Evolutionary conservation across 495 filamentous ascomycete genomes (phyloP).

Genomic region (Wilcoxina mikolae): DNA sequence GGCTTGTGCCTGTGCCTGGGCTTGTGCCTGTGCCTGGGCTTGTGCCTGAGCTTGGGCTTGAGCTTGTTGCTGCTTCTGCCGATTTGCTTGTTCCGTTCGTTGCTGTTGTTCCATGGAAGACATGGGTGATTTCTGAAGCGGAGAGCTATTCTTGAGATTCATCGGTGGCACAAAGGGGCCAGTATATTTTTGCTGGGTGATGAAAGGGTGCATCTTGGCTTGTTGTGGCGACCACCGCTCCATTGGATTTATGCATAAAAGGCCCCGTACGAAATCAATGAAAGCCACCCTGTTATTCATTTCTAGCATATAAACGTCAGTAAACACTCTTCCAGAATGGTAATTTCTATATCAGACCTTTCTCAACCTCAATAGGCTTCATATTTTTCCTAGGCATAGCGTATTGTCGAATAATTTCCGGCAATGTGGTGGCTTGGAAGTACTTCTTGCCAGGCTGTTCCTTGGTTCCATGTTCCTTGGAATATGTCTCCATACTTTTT

Average conservation of each 20-base stretch:
- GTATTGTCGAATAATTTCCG: constrained; percentile 94
- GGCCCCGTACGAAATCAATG: constrained; percentile 94
- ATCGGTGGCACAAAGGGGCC: constrained; percentile 94
- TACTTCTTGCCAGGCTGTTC: constrained; percentile 99
- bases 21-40: constrained; percentile 38
- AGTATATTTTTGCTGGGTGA: constrained; percentile 94
- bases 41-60: constrained; percentile 45
- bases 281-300: constrained; percentile 97
- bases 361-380: constrained; percentile 91
- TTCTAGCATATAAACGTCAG: constrained; percentile 42
- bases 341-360: constrained; percentile 49
- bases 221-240: constrained; percentile 98
- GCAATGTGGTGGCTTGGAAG: constrained; percentile 81
- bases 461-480: constrained; percentile 83
- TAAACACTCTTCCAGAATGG: background rate
- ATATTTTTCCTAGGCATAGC: constrained; percentile 98
- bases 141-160: constrained; percentile 74
- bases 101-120: constrained; percentile 97
- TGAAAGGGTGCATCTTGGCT: constrained; percentile 94
- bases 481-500: constrained; percentile 96
- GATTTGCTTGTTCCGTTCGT: constrained; percentile 60
- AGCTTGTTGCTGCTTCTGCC: constrained; percentile 38
- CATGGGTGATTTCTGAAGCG: constrained; percentile 58
- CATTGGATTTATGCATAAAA: constrained; percentile 87
- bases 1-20: constrained; percentile 41